Base-by-base conservation (phyloP, 768 basidiomycete species). In the Leucocoprinus leucothites region DNA sequence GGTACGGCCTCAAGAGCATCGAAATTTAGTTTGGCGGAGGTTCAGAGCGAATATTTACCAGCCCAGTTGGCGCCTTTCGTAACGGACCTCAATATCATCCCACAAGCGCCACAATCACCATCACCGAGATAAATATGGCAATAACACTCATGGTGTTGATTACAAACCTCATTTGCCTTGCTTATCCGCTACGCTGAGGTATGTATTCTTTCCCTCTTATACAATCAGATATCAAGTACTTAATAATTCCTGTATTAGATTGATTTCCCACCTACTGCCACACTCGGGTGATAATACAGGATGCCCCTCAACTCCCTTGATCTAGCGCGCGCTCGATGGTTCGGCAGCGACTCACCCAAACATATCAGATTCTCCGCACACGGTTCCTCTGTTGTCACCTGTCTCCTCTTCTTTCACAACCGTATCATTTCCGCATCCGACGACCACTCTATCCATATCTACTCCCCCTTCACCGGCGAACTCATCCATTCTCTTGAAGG, bases 371-470 rank as follows among this genome's bases (percentile, higher is more conserved):
- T 98, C 74, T 80, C 87, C 1, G 94, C 94, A 9, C 91, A 94
- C 62, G 92, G 93, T 0, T 82, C 82, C 43, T 86, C 88, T 21
- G 96, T 98, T 58, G 94, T 99, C 67, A 99, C 96, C 40, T 97
- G 94, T 68, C 84, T 98, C 44, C 82, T 98, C 63, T 92, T 99
- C 74, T 97, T 96, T 48, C 85, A 86, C 57, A 90, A 91, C 26
- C 92, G 95, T 58, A 93, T 99, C 71, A 93, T 99, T 64, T 94
- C 92, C 9, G 95, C 96, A 9, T 96, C 94, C 0, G 96, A 99
- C 69, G 95, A 98, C 70, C 93, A 98, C 63, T 91, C 93, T 3
- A 97, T 98, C 64, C 91, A 95, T 65, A 85, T 99, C 44, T 98
- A 96, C 68, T 89, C 87, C 21, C 94, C 92, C n/a, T 68, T 80